Evolutionary conservation across 2,329 filamentous ascomycete genomes (phyloP), one percentile per base, ranked within the genome.

Genomic region (Phaeosphaeriaceae sp.): DNA sequence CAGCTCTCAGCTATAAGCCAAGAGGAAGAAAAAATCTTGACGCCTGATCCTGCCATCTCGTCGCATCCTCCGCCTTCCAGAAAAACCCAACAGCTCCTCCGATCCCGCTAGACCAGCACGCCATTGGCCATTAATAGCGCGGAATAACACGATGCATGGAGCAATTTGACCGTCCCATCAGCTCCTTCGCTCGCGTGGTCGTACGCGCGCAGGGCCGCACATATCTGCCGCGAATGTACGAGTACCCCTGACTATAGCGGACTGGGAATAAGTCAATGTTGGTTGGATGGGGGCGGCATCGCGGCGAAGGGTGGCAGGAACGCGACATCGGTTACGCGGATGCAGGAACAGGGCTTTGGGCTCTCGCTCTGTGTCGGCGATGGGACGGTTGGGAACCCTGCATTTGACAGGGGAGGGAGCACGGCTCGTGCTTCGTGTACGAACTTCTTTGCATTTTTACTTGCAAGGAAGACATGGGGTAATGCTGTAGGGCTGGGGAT

Each of bases 341-440:
- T 54, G 52, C 45, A 54, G 52, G 52, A 48, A 54, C 52, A 54
- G 52, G 51, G 48, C 46, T 15, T 24, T 54, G 44, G 51, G 44
- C 19, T 27, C 25, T 27, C 25, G 25, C 25, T n/a, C n/a, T n/a
- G n/a, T 27, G 25, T 21, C 49, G 21, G 31, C 24, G 15, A 27
- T 27, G 25, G 25, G 25, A 44, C n/a, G n/a, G n/a, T n/a, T n/a
- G 21, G 19, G 20, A 44, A 21, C 10, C 2, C 6, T 42, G 40
- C 49, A 27, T 27, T 9, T 27, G 25, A 27, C 25, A 4, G n/a
- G 40, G 31, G 31, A 15, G 31, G 6, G 13, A 36, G 31, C 31
- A 36, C 31, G 31, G 31, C 3, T 36, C 11, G 6, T 13, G 25
- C 6, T 7, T 13, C n/a, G 31, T 3, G 31, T 36, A 13, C 31